Percentiles rank a stretch among this genome's conserved stretches.
Evolutionary conservation across 768 basidiomycete genomes (phyloP).

Genomic region (Asterophora parasitica): DNA sequence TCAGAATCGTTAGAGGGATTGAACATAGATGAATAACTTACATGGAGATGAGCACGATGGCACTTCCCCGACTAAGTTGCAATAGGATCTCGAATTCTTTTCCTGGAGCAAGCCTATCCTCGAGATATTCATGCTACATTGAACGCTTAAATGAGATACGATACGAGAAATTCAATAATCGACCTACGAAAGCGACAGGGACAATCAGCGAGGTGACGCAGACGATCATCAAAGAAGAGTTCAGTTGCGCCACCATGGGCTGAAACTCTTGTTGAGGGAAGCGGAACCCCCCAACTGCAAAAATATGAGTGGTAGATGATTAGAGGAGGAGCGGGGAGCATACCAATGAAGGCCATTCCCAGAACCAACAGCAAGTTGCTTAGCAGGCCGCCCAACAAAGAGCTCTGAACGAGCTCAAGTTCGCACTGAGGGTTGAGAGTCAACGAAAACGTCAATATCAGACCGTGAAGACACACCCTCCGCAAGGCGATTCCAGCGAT

Average conservation of each 20-base stretch:
- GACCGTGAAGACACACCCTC: constrained; percentile 21
- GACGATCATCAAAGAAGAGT: constrained; percentile 62
- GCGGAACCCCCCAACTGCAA: constrained; percentile 40
- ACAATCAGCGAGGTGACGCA: constrained; percentile 67
- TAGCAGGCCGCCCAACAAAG: constrained; percentile 45
- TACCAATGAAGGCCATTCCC: constrained; percentile 74
- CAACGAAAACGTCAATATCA: not conserved
- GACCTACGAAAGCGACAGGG: constrained; percentile 54
- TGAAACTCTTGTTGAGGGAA: constrained; percentile 51
- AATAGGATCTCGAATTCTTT: constrained; percentile 37
- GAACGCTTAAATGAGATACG: constrained; percentile 13
- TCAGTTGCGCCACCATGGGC: constrained; percentile 56
- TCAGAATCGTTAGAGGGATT: constrained; percentile 2
- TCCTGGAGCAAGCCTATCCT: constrained; percentile 28
- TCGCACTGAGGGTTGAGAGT: constrained; percentile 33
- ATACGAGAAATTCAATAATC: constrained; percentile 9
- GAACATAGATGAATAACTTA: constrained; percentile 17
- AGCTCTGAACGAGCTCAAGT: constrained; percentile 48
- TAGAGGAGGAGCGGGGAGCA: constrained; percentile 49
- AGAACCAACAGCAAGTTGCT: constrained; percentile 81
- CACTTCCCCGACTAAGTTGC: constrained; percentile 43
- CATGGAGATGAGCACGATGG: constrained; percentile 42
- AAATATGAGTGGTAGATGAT: not conserved
- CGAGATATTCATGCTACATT: constrained; percentile 30
- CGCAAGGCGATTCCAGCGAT: constrained; percentile 41